Base-by-base conservation (phyloP, 139 green algal genomes). In the Volvox reticuliferus region DNA sequence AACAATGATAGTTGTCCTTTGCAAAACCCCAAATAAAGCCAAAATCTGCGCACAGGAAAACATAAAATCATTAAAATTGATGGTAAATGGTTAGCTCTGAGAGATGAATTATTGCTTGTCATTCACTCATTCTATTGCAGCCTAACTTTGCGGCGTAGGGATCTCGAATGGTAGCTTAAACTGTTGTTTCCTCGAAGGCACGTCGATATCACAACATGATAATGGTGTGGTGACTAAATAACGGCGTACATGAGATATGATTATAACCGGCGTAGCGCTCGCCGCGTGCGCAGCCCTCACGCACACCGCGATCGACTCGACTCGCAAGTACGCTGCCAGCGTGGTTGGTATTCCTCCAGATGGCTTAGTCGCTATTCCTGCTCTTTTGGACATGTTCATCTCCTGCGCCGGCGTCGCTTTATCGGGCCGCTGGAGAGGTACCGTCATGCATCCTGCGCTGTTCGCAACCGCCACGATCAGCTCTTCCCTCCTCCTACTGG, bases 311-410 rank as follows among this genome's bases (percentile, higher is more conserved):
- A 93, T 93, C 13, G 92, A 94, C 69, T 36, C 81, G 5, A 75
- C 87, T 1, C 73, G 92, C 17, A 94, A 94, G 61, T 76, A 92
- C 22, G 92, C 80, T 17, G 36, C n/a, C 35, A 80, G 83, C 28
- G 69, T 73, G 0, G 2, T 73, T 22, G 69, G 69, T 30, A 89
- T 94, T 50, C n/a, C 88, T 1, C 61, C 88, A 12, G 88, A 85
- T 2, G 91, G 82, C 36, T 61, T 94, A 0, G 86, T 94, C 16
- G 69, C 86, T 1, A 63, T 93, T 55, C 88, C 93, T 0, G 86
- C 88, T 1, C 36, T 95, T 12, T 86, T 92, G 0, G 91, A 95
- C 84, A 91, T 89, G 17, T 35, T 92, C 0, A 71, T 93, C 2
- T 75, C 90, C 21, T 91, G 79, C 20, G 26, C 33, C 0, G 71